A percentile compares a stretch with the other conserved stretches of the same genome.
Conservation (phyloP, 768 basidiomycete genomes). For the Termitomyces eurrhizus region DNA sequence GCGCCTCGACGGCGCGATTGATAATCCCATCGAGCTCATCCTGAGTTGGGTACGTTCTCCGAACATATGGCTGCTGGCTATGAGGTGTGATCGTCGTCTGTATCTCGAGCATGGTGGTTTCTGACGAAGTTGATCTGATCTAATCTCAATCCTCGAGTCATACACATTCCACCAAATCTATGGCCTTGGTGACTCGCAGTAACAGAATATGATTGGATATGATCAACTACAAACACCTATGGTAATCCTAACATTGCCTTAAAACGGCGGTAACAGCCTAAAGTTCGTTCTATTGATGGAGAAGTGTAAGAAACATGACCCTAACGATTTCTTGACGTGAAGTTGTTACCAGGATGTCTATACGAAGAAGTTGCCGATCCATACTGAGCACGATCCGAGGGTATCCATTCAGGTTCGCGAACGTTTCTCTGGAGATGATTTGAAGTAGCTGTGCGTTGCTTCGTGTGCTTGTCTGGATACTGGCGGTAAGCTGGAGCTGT, state of each 20-base stretch:
- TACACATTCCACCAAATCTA: conserved; percentile 3
- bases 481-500: background rate
- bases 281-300: too few relatives aligned
- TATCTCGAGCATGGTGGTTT: conserved; percentile 26
- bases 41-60: conserved; percentile 59
- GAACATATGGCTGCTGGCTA: conserved; percentile 65
- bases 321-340: background rate
- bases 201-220: background rate
- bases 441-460: background rate
- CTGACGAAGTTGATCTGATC: conserved; percentile 12
- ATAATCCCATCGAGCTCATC: conserved; percentile 61
- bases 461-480: background rate
- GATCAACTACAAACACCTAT: background rate
- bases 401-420: background rate
- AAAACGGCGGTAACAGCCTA: background rate
- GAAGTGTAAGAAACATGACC: background rate
- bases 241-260: background rate
- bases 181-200: background rate
- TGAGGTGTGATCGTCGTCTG: conserved; percentile 89
- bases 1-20: conserved; percentile 54
- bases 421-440: background rate
- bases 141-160: conserved; percentile 19
- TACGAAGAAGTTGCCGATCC: background rate
- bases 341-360: background rate
- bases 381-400: background rate